phyloP scores from a whole-genome alignment of 495 filamentous ascomycete genomes.

The Penicillium canescens region DNA sequence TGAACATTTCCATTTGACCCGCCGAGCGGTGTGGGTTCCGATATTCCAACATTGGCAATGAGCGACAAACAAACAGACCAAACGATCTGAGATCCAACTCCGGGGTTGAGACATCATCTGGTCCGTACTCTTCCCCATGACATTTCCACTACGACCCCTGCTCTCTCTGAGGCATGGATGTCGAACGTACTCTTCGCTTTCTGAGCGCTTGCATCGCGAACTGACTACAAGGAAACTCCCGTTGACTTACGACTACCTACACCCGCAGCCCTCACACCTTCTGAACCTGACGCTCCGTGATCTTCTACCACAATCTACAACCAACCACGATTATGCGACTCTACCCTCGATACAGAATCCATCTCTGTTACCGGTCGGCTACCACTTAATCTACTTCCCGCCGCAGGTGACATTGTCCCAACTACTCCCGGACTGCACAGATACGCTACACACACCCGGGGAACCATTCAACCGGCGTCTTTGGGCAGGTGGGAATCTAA shows the following conservation, averaged over 20 bases:
- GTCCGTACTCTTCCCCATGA: constrained; percentile 9
- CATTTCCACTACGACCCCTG: constrained; percentile 1
- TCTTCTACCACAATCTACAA: constrained; percentile 43
- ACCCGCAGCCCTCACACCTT: constrained; percentile 63
- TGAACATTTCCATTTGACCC: constrained; percentile 2
- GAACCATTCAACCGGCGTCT: constrained; percentile 66
- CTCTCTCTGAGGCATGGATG: constrained; percentile 3
- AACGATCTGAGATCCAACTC: constrained; percentile 17
- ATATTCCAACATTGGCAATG: neutral
- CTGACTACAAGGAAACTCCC: constrained; percentile 53
- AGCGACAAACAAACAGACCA: constrained; percentile 35
- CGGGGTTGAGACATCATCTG: neutral
- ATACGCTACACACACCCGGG: constrained; percentile 67
- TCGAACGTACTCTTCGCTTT: constrained; percentile 29
- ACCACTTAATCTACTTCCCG: constrained; percentile 74
- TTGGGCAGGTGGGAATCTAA: constrained; percentile 70
- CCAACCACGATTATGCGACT: neutral
- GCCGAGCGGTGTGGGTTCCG: constrained; percentile 23
- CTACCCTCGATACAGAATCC: constrained; percentile 39
- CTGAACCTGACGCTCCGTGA: constrained; percentile 62
- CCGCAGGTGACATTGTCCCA: constrained; percentile 54
- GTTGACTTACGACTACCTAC: constrained; percentile 62
- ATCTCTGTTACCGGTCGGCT: constrained; percentile 44
- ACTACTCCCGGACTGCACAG: constrained; percentile 73
- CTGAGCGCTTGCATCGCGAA: constrained; percentile 30